Evolutionary conservation across 345 rosid species (phyloP), one percentile per base, ranked within the genome.

Genomic region (Corchorus olitorius): DNA sequence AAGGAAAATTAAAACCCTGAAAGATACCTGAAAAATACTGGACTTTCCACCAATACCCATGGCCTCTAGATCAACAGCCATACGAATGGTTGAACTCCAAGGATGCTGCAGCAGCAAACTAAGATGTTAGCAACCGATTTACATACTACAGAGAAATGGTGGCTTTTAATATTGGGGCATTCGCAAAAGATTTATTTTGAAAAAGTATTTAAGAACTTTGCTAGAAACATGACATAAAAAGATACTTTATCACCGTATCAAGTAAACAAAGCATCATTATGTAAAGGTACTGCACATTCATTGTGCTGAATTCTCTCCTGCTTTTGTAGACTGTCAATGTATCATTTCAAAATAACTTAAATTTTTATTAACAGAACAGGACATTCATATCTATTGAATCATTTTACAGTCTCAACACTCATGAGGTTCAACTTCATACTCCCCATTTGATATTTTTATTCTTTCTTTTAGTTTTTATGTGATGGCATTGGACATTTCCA

Each of bases 21-120:
- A 77, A 46, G 48, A 65, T 67, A 96, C 99, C 99, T 96, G 98
- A 81, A 96, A 96, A 81, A 96, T 56, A 77, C 81, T 53, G 14
- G 99, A 92, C 87, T 89, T 93, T 70, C 98, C 98, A 65, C 98
- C 98, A 48, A 88, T 73, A 50, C 98, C 98, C 98, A 94, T 94
- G 76, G 98, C 97, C 85, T 94, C 98, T 83, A 94, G 79, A 87
- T 94, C 98, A 78, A 94, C 66, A 79, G 97, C 99, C 86, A 91
- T 55, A 52, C 84, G 90, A 78, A 96, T 63, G 74, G 93, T 89
- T 77, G 76, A 65, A 82, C 90, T 91, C 98, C 94, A 96, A 34
- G 97, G 98, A 86, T 96, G 98, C 98, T 96, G 89, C 81, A 85
- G 33, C 34, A 78, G 65, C 20, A 68, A 75, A 74, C 74, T 69